These are phyloP conservation scores for Fusarium sp. DNA, from an alignment of 2,329 filamentous ascomycete species.

Conservation along the genomic window DNA sequence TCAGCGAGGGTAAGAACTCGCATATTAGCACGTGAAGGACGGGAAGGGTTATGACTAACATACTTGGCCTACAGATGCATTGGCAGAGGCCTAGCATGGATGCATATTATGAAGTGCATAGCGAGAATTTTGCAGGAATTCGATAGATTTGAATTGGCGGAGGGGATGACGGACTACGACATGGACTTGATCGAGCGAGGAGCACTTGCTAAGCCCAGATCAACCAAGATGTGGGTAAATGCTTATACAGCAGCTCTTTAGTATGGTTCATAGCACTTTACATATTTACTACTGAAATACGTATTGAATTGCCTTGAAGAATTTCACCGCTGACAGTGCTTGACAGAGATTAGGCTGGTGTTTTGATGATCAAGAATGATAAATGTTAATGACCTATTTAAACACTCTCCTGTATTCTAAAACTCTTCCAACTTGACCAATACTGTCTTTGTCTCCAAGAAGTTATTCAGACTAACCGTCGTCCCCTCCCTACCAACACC, in stretches of 20 bases:
- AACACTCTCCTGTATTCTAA: background rate
- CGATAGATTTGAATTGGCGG: background rate
- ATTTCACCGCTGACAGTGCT: background rate
- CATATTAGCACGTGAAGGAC: too few species aligned
- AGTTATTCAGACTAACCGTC: conserved; percentile 22
- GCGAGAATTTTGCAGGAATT: background rate
- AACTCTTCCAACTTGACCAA: conserved; percentile 10
- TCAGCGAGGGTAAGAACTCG: background rate
- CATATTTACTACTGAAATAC: background rate
- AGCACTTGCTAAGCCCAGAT: background rate
- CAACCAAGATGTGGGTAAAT: background rate
- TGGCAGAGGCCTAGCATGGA: background rate
- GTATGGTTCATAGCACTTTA: background rate
- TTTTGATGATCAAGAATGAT: background rate
- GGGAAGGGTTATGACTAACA: background rate
- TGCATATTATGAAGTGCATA: background rate
- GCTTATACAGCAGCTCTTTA: background rate
- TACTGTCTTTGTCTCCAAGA: conserved; percentile 30
- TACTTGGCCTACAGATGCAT: background rate
- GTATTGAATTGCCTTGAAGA: background rate
- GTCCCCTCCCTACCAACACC: conserved; percentile 17
- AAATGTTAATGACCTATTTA: background rate
- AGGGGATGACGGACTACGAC: background rate
- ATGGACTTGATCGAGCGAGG: background rate
- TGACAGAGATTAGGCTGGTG: background rate